These are phyloP conservation scores for Lepidopterella palustris DNA, from an alignment of 495 filamentous ascomycete genomes.

Conservation along the genomic window DNA sequence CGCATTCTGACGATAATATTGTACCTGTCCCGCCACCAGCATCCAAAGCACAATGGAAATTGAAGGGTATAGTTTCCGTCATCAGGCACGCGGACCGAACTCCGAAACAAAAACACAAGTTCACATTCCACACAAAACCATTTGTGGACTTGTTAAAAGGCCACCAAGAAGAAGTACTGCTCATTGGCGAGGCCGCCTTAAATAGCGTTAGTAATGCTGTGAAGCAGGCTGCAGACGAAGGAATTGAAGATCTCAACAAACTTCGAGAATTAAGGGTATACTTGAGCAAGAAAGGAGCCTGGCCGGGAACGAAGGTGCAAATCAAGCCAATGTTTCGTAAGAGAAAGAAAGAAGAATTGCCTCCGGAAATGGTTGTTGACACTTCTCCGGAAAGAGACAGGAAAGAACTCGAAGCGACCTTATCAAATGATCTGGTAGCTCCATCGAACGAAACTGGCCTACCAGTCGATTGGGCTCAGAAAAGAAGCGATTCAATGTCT, in stretches of 20 bases:
- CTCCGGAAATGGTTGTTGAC: conserved; percentile 24
- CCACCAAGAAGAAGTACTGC: conserved; percentile 90
- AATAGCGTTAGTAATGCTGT: conserved; percentile 82
- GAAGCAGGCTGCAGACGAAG: conserved; percentile 64
- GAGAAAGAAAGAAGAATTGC: conserved; percentile 54
- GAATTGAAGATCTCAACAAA: conserved; percentile 79
- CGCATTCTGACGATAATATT: conserved; percentile 31
- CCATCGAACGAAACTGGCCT: conserved; percentile 2
- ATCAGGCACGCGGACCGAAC: conserved; percentile 94
- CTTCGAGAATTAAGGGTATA: conserved; percentile 76
- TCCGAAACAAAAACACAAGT: conserved; percentile 98
- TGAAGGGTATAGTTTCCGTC: conserved; percentile 97
- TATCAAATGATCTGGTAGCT: background rate
- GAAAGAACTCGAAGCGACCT: conserved; percentile 8
- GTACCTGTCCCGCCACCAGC: conserved; percentile 64
- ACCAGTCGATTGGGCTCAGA: conserved; percentile 1
- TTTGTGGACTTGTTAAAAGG: conserved; percentile 92
- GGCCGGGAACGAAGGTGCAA: conserved; percentile 95
- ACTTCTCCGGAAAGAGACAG: conserved; percentile 18
- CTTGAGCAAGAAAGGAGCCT: conserved; percentile 81
- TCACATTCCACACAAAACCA: conserved; percentile 94
- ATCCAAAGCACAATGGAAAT: conserved; percentile 91
- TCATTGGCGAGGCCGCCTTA: conserved; percentile 87
- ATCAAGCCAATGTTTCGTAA: conserved; percentile 98
- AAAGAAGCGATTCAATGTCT: conserved; percentile 71